Evolutionary conservation across 805 yeast species (phyloP).

Genomic region (Yamadazyma sp.): DNA sequence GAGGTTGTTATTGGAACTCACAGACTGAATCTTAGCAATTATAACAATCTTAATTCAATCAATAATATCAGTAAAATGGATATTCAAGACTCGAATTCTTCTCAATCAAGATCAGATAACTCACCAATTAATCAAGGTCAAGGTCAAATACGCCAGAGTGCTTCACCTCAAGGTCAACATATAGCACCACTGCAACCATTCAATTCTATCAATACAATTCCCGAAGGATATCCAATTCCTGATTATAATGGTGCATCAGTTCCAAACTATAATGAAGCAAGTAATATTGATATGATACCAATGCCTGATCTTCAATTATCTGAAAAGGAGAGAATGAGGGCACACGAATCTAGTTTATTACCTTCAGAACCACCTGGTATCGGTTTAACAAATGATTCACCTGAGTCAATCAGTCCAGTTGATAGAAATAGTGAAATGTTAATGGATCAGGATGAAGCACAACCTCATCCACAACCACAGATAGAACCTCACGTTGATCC

Average conservation of each 20-base stretch:
- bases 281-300: slow-evolving; percentile 9
- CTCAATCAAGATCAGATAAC: slow-evolving; percentile 5
- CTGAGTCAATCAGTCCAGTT: slow-evolving; percentile 20
- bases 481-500: slow-evolving; percentile 4
- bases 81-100: not conserved
- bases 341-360: slow-evolving; percentile 55
- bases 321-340: slow-evolving; percentile 57
- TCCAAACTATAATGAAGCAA: slow-evolving; percentile 26
- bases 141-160: too few relatives aligned
- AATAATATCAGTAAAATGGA: slow-evolving; percentile 1
- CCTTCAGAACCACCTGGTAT: slow-evolving; percentile 51
- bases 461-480: slow-evolving; percentile 1
- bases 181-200: too few relatives aligned
- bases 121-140: slow-evolving; percentile 3
- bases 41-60: not conserved
- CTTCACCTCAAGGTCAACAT: too few relatives aligned
- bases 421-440: slow-evolving; percentile 11
- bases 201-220: not conserved
- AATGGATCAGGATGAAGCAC: not conserved
- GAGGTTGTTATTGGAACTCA: slow-evolving; percentile 82
- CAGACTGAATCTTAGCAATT: slow-evolving; percentile 40
- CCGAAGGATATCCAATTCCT: not conserved
- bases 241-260: not conserved
- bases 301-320: slow-evolving; percentile 26
- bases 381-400: slow-evolving; percentile 18